These are phyloP conservation scores for Gomphus bonarii DNA, from an alignment of 1,284 basidiomycete genomes.

Conservation along the genomic window DNA sequence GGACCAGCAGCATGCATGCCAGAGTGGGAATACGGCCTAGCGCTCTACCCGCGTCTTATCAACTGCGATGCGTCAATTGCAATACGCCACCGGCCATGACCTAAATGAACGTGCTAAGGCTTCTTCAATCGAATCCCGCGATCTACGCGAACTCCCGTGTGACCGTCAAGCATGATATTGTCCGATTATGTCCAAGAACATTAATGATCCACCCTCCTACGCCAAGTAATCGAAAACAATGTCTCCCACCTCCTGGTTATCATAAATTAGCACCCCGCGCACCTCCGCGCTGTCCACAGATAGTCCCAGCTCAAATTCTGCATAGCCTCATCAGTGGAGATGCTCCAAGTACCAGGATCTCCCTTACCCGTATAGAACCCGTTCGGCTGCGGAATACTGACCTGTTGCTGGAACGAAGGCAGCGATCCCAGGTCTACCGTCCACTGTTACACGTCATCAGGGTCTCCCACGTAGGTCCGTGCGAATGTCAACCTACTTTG, in stretches of 20 bases:
- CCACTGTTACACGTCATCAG: conserved; percentile 41
- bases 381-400: conserved; percentile 35
- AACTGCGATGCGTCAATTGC: neutral
- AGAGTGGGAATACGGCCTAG: neutral
- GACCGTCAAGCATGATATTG: neutral
- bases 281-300: conserved; percentile 77
- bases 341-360: neutral
- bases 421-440: conserved; percentile 68
- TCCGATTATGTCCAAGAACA: neutral
- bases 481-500: conserved; percentile 3
- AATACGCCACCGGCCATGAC: conserved; percentile 1
- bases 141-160: neutral
- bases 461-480: neutral
- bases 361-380: conserved; percentile 69
- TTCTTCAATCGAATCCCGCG: neutral
- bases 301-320: conserved; percentile 73
- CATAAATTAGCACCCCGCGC: conserved; percentile 62
- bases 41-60: neutral
- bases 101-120: neutral
- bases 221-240: conserved; percentile 33
- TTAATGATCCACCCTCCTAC: conserved; percentile 3
- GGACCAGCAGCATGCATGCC: neutral
- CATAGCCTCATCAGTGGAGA: neutral
- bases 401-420: conserved; percentile 65
- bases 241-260: conserved; percentile 67